These are phyloP conservation scores for Solanum rostratum DNA, from an alignment of 257 asterid species.

Conservation along the genomic window DNA sequence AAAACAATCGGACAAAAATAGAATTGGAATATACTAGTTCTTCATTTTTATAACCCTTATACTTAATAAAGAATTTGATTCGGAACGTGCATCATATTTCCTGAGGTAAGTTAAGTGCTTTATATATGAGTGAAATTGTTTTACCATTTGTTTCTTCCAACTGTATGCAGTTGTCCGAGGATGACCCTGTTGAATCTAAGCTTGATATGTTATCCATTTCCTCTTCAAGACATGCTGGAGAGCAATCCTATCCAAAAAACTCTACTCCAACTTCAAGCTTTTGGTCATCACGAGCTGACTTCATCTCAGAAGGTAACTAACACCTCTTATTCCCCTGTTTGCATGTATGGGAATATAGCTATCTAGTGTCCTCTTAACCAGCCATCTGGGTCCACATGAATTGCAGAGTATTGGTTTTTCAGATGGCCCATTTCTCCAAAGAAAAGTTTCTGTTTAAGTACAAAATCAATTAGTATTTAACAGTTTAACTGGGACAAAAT, in stretches of 20 bases:
- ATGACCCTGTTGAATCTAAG: neutral
- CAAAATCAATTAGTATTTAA: neutral
- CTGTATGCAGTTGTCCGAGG: neutral
- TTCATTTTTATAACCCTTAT: neutral
- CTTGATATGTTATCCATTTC: neutral
- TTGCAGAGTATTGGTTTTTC: slow-evolving; percentile 24
- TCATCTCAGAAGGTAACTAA: neutral
- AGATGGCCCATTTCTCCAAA: slow-evolving; percentile 17
- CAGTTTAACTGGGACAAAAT: neutral
- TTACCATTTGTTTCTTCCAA: neutral
- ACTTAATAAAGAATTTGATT: neutral
- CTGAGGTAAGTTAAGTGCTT: neutral
- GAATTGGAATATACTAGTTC: neutral
- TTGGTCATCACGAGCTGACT: neutral
- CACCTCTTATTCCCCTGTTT: neutral
- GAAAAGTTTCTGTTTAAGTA: slow-evolving; percentile 8
- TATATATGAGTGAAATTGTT: neutral
- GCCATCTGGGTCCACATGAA: slow-evolving; percentile 22
- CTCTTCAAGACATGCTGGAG: neutral
- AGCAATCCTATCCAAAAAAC: neutral
- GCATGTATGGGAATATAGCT: slow-evolving; percentile 8
- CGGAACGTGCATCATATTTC: neutral
- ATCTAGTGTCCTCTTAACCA: slow-evolving; percentile 3
- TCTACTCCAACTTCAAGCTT: neutral
- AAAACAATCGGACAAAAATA: neutral